Percentiles rank a stretch among this genome's conserved stretches.
phyloP scores from a whole-genome alignment of 208 protist species.

The Leishmania mexicana region DNA sequence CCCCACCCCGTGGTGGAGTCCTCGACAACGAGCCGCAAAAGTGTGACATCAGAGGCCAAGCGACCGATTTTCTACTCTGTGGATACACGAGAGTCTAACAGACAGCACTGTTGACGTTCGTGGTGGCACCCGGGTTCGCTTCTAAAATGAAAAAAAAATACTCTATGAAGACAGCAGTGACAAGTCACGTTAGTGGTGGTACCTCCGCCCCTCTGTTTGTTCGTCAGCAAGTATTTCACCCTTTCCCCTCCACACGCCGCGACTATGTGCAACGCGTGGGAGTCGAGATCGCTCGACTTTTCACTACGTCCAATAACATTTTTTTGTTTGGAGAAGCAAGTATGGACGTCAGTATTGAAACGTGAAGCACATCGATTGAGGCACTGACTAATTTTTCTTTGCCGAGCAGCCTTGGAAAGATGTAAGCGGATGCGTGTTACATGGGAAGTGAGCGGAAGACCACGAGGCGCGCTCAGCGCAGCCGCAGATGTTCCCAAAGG shows the following conservation, averaged over 20 bases:
- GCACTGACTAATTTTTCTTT: background rate
- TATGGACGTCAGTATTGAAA: background rate
- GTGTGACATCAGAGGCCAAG: slow-evolving; percentile 11
- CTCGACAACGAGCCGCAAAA: slow-evolving; percentile 9
- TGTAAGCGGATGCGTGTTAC: background rate
- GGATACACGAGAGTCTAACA: slow-evolving; percentile 2
- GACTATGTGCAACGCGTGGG: background rate
- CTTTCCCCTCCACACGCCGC: background rate
- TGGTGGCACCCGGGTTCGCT: background rate
- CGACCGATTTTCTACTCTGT: background rate
- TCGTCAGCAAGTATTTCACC: background rate
- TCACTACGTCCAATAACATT: background rate
- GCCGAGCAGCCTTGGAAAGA: background rate
- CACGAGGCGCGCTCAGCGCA: background rate
- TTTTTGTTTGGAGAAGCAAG: background rate
- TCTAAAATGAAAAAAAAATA: background rate
- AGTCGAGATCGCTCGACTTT: background rate
- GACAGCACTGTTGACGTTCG: background rate
- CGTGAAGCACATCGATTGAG: background rate
- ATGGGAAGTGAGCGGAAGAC: background rate
- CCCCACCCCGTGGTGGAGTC: slow-evolving; percentile 27
- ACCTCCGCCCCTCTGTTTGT: background rate
- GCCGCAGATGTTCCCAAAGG: background rate
- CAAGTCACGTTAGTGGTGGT: background rate
- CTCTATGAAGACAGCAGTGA: background rate